Conservation (phyloP, 2,329 filamentous ascomycete species). For the Colletotrichum sublineola region DNA sequence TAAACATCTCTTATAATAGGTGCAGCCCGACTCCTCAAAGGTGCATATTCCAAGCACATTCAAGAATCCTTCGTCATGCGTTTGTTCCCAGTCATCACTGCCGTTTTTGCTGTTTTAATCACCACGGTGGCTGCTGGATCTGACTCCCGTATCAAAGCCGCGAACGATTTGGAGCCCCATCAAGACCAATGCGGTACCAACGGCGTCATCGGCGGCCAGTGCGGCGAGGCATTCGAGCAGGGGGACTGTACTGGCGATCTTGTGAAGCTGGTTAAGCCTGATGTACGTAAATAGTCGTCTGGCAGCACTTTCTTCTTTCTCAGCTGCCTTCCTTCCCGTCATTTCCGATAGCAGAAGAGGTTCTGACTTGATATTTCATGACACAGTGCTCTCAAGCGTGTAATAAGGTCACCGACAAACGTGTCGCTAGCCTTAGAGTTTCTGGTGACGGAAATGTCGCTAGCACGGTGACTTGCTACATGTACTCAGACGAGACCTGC, state of each 20-base stretch:
- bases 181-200: neutral
- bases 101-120: neutral
- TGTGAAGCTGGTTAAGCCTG: neutral
- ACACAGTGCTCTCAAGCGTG: neutral
- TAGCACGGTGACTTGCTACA: conserved; percentile 7
- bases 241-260: neutral
- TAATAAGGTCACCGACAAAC: neutral
- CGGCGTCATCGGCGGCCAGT: neutral
- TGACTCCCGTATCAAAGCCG: no score
- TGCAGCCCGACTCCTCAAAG: neutral
- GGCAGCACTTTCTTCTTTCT: no score
- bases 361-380: neutral
- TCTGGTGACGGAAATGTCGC: conserved; percentile 3
- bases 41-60: neutral
- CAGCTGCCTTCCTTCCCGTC: accelerated
- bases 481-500: conserved; percentile 7
- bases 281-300: neutral
- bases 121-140: neutral
- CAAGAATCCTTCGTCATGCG: neutral
- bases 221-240: conserved; percentile 7
- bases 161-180: neutral
- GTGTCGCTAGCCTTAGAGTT: neutral
- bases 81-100: neutral
- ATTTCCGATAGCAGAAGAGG: no score
- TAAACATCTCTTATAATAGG: neutral